These are phyloP conservation scores for Fusarium circinatum DNA, from an alignment of 2,329 filamentous ascomycete genomes.

Conservation along the genomic window DNA sequence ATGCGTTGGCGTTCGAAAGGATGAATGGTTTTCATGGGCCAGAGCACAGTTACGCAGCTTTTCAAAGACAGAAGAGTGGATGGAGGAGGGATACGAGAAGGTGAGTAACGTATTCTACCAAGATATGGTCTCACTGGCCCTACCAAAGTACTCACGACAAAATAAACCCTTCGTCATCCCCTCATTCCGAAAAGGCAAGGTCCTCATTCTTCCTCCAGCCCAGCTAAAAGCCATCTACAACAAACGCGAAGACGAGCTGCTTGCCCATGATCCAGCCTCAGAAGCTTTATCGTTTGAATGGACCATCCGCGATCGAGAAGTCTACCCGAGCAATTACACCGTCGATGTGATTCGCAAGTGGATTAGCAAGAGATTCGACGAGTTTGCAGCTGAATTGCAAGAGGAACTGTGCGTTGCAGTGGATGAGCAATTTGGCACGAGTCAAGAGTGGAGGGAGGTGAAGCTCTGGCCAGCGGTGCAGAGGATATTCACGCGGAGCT, in stretches of 20 bases:
- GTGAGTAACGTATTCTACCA: neutral
- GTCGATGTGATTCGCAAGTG: neutral
- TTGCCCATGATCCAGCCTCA: neutral
- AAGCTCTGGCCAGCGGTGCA: neutral
- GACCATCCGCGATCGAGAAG: neutral
- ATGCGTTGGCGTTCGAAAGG: neutral
- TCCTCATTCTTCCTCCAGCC: neutral
- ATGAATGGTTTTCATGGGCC: neutral
- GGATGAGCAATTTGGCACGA: neutral
- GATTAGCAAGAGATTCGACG: neutral
- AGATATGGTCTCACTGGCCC: neutral
- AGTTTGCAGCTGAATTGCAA: neutral
- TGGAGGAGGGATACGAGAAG: neutral
- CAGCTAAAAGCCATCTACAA: neutral
- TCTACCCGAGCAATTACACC: neutral
- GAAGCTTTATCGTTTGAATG: neutral
- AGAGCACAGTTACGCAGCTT: neutral
- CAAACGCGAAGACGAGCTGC: neutral
- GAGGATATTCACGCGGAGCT: neutral
- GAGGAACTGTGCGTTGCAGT: neutral
- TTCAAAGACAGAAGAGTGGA: slow-evolving; percentile 2
- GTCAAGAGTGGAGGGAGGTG: neutral
- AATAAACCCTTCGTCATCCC: neutral
- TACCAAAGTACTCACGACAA: neutral
- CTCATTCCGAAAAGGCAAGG: neutral